These are phyloP conservation scores for Umbelopsis isabellina DNA, from an alignment of 192 early-diverging fungal species.

Conservation along the genomic window DNA sequence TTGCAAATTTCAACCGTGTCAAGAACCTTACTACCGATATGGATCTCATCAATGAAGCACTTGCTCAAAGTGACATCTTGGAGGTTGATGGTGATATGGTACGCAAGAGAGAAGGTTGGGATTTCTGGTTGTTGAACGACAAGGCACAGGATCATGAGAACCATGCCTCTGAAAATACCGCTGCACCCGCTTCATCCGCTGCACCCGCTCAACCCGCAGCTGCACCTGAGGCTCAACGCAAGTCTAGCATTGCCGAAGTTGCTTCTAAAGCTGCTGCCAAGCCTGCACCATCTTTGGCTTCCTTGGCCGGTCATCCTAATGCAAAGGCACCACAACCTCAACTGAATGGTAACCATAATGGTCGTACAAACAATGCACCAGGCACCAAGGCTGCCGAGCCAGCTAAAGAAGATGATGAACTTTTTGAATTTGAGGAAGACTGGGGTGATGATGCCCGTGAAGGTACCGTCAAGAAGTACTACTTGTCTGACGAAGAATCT, in stretches of 20 bases:
- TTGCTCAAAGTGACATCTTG: constrained; percentile 47
- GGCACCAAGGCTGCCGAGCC: background rate
- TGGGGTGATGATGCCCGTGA: constrained; percentile 57
- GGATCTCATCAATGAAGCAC: constrained; percentile 60
- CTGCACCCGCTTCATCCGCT: background rate
- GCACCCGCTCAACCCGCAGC: constrained; percentile 22
- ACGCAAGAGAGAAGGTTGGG: constrained; percentile 81
- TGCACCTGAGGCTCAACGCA: background rate
- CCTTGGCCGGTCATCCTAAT: constrained; percentile 27
- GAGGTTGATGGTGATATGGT: constrained; percentile 45
- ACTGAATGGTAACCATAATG: background rate
- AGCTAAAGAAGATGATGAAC: constrained; percentile 71
- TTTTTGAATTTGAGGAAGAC: constrained; percentile 87
- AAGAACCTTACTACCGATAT: constrained; percentile 70
- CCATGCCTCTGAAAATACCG: constrained; percentile 8
- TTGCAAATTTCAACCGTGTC: constrained; percentile 92
- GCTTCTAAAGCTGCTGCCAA: constrained; percentile 20
- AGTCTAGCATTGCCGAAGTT: constrained; percentile 23
- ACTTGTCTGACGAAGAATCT: constrained; percentile 47
- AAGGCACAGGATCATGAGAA: constrained; percentile 12
- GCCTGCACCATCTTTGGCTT: constrained; percentile 27
- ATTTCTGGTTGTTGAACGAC: constrained; percentile 81
- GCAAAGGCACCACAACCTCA: background rate
- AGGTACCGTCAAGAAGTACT: constrained; percentile 56
- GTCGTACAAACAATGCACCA: background rate